Evolutionary conservation across 2,329 filamentous ascomycete species (phyloP).

Genomic region (Alternaria sp.): DNA sequence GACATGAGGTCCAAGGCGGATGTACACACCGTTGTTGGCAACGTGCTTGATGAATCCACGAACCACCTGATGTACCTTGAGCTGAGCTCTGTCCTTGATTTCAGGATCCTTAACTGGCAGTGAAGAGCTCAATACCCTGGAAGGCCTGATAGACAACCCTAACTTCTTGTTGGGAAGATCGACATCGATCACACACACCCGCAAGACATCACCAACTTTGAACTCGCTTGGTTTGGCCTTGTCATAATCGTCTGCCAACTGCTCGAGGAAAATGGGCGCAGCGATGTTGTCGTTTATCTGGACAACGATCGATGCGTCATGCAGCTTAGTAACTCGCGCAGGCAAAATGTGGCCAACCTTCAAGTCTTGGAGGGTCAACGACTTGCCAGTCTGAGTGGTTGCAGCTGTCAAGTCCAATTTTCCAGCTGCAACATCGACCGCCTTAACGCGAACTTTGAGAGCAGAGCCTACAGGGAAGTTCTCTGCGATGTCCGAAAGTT

Average conservation of each 20-base stretch:
- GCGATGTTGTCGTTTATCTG: constrained; percentile 83
- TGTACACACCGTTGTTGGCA: constrained; percentile 86
- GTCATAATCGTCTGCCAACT: constrained; percentile 86
- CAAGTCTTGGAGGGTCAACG: constrained; percentile 74
- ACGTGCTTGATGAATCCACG: constrained; percentile 94
- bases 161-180: constrained; percentile 87
- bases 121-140: constrained; percentile 86
- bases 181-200: constrained; percentile 83
- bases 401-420: constrained; percentile 85
- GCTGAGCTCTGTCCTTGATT: constrained; percentile 72
- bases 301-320: constrained; percentile 82
- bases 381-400: constrained; percentile 63
- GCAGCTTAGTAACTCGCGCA: constrained; percentile 83
- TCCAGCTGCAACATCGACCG: constrained; percentile 75
- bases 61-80: constrained; percentile 79
- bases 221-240: constrained; percentile 78
- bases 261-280: constrained; percentile 81
- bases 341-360: constrained; percentile 82
- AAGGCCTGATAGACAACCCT: constrained; percentile 82
- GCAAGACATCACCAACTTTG: constrained; percentile 84
- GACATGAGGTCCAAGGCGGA: constrained; percentile 81
- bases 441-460: constrained; percentile 78
- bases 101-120: constrained; percentile 82
- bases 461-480: constrained; percentile 93
- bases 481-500: constrained; percentile 75